phyloP scores from a whole-genome alignment of 2,329 filamentous ascomycete species.

The Teratosphaeria nubilosa region DNA sequence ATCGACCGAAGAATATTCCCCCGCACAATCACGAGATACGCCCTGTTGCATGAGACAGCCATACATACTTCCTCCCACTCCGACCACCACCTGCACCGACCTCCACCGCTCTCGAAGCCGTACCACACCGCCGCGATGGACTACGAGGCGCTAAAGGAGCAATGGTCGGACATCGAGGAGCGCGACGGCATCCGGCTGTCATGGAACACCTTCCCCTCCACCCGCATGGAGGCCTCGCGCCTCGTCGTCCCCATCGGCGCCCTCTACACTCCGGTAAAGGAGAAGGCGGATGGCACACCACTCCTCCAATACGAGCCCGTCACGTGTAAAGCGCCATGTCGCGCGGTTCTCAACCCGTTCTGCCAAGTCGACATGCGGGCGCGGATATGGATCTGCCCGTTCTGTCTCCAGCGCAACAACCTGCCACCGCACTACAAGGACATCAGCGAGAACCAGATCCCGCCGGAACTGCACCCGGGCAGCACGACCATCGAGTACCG shows the following conservation, averaged over 20 bases:
- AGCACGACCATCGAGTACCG: conserved; percentile 89
- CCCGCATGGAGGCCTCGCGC: conserved; percentile 62
- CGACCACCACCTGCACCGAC: not conserved
- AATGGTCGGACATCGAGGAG: conserved; percentile 94
- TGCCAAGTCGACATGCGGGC: conserved; percentile 81
- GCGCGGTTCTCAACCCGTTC: conserved; percentile 92
- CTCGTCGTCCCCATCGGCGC: conserved; percentile 76
- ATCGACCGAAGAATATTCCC: not conserved
- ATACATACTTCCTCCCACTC: not conserved
- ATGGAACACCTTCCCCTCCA: conserved; percentile 98
- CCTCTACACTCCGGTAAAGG: conserved; percentile 90
- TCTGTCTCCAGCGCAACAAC: conserved; percentile 74
- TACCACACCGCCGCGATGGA: conserved; percentile 53
- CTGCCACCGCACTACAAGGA: conserved; percentile 83
- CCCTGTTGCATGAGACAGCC: not conserved
- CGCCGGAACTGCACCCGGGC: conserved; percentile 68
- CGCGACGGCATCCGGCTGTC: conserved; percentile 90
- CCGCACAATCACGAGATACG: not conserved
- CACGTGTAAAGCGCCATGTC: conserved; percentile 90
- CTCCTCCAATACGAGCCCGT: conserved; percentile 93
- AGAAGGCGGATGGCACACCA: conserved; percentile 74
- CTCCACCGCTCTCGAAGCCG: not conserved
- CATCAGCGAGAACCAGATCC: conserved; percentile 72
- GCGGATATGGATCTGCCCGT: conserved; percentile 80
- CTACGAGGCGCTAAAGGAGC: conserved; percentile 85